Evolutionary conservation across 2,329 filamentous ascomycete genomes (phyloP), one percentile per base, ranked within the genome.

Genomic region (Aureobasidium sp.): DNA sequence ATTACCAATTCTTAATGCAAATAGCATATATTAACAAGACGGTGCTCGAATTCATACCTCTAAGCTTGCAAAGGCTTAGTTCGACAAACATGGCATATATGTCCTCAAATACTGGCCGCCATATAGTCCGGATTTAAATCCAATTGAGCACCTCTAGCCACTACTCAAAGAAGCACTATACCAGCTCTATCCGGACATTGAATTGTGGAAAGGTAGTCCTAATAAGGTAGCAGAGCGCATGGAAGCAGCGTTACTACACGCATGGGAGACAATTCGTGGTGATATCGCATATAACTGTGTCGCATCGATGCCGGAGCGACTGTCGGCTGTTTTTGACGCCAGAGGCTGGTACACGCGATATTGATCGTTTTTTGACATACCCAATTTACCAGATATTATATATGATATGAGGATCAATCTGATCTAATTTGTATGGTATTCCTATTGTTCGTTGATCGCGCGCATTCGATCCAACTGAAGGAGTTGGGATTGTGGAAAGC

Each of bases 91-190:
- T 16, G 3, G n/a, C 9, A 39, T 60, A 15, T 3, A 60, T 11
- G 1, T 41, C 10, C 47, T 60, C 13, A 15, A 49, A 29, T 9
- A 42, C 25, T 60, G 36, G 57, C 57, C 36, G 5, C 57, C 27
- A 42, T 52, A 52, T 34, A 41, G 25, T 16, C 25, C 15, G 5
- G 57, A 52, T 52, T 50, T 50, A 6, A 52, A 60, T 42, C 36
- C 30, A 52, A 52, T 60, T 44, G 16, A 60, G 45, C 45, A 60
- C 34, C 36, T 60, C 10, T 60, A 21, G 57, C 45, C 34, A n/a
- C 36, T 60, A 10, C 47, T 60, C 10, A 52, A 60, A 42, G 45
- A 60, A n/a, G 11, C 10, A 13, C 57, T 52, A 41, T 60, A 60
- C 25, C 1, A 60, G 57, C 57, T 60, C 1, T 60, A 41, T 60